Evolutionary conservation across 106 monocot genomes (phyloP), one percentile per base, ranked within the genome.

Genomic region (Iris macrosiphon): DNA sequence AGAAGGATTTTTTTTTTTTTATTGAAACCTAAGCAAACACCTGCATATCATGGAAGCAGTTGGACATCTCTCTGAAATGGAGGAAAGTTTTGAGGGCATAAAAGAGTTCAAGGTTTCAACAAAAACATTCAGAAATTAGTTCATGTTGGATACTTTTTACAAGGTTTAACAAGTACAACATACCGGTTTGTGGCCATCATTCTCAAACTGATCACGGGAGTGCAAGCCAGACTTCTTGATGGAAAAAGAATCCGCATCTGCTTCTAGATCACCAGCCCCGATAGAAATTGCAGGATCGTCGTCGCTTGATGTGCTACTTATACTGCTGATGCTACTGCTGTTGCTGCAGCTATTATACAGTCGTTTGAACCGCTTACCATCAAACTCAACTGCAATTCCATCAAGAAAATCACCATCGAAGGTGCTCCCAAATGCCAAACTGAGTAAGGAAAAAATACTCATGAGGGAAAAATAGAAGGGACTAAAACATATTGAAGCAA

Each of bases 301-400:
- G 39, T 77, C 89, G 50, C 79, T 90, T 22, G 85, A 74, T 27
- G 82, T 86, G 60, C 95, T 96, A 67, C 86, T 89, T 10, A 72
- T 79, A 50, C 89, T 89, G 77, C 89, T 96, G 39, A 79, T 79
- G 79, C 86, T 96, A 55, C 95, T 89, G 59, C 45, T 67, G 34
- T 66, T 79, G 65, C 79, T 96, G 57, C 72, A 79, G 45, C 72
- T 81, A 58, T 75, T 74, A 31, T 62, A 48, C 8, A 57, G 66
- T 12, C 64, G 62, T 40, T 67, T 64, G 27, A 44, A 42, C 28
- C 45, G 65, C 31, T 67, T 65, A 43, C 50, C 51, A 72, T 25
- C 65, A 41, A 57, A 76, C 44, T 75, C 79, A 52, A 69, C 45
- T 37, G 70, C 64, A 73, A 73, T 46, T 49, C 66, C 72, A 52